These are phyloP conservation scores for Aspergillus bombycis DNA, from an alignment of 2,329 filamentous ascomycete species.

Conservation along the genomic window DNA sequence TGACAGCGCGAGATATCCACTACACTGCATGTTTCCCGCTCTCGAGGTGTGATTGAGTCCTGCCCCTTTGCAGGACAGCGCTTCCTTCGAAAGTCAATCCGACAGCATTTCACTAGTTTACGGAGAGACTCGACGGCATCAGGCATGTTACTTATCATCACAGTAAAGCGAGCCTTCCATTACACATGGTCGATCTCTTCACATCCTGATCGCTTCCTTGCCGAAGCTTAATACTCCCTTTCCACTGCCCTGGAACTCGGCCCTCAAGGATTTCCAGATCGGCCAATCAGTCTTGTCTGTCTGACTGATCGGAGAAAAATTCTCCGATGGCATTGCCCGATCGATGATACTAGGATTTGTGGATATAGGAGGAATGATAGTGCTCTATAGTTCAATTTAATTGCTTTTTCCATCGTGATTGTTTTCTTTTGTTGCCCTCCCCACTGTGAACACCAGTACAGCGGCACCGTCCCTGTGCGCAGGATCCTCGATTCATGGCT, in stretches of 20 bases:
- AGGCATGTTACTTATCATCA: not conserved
- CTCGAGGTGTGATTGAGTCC: not conserved
- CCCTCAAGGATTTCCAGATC: constrained; percentile 10
- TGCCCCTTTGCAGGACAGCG: constrained; percentile 11
- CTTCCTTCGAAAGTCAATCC: not conserved
- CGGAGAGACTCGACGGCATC: not conserved
- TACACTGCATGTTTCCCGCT: not conserved
- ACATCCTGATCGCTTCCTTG: constrained; percentile 5
- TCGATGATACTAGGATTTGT: not conserved
- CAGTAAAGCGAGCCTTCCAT: not conserved
- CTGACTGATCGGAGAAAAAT: constrained; percentile 1
- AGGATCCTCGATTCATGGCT: not conserved
- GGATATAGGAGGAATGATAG: not conserved
- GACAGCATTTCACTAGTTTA: not conserved
- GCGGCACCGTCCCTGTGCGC: not conserved
- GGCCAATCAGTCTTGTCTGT: constrained; percentile 12
- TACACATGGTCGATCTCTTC: not conserved
- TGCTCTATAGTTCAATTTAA: not conserved
- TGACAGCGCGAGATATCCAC: constrained; percentile 7
- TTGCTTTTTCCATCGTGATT: constrained; percentile 3
- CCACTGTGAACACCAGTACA: not conserved
- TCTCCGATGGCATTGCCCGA: constrained; percentile 6
- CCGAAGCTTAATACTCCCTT: constrained; percentile 22
- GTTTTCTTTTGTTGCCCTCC: not conserved
- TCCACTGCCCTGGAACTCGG: constrained; percentile 14